Conservation (phyloP, 2,329 filamentous ascomycete species). For the Fusarium dlaminii region DNA sequence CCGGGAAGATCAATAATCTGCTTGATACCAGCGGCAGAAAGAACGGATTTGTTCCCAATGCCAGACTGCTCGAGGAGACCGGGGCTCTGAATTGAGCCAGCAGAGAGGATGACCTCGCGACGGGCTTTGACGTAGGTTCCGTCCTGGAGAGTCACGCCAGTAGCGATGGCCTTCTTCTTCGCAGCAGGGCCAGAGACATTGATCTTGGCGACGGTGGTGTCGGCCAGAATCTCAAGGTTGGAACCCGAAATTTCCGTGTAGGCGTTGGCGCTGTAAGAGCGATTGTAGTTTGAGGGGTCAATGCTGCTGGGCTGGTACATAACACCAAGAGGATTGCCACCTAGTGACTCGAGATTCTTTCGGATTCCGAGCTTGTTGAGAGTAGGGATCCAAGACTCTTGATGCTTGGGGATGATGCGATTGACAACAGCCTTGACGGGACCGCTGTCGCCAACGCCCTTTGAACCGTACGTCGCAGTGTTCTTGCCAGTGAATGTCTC, state of each 20-base stretch:
- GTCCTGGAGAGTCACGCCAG: constrained; percentile 27
- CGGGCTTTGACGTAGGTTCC: constrained; percentile 25
- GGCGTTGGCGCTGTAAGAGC: constrained; percentile 58
- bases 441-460: constrained; percentile 32
- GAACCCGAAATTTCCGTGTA: constrained; percentile 53
- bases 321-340: constrained; percentile 58
- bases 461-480: constrained; percentile 35
- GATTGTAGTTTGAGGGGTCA: constrained; percentile 53
- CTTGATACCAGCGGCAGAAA: constrained; percentile 57
- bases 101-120: constrained; percentile 42
- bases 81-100: constrained; percentile 64
- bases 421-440: constrained; percentile 47
- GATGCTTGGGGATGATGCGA: constrained; percentile 54
- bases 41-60: constrained; percentile 60
- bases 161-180: constrained; percentile 32
- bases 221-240: constrained; percentile 48
- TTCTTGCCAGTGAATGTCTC: constrained; percentile 35
- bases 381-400: constrained; percentile 55
- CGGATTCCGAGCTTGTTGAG: constrained; percentile 52
- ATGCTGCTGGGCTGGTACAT: constrained; percentile 60
- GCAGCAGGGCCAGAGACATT: constrained; percentile 17
- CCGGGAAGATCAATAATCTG: constrained; percentile 64
- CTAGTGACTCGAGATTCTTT: constrained; percentile 53
- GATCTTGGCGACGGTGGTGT: constrained; percentile 35
- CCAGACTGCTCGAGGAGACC: constrained; percentile 67